phyloP scores from a whole-genome alignment of 805 yeast genomes.

The Candida odintsovae region DNA sequence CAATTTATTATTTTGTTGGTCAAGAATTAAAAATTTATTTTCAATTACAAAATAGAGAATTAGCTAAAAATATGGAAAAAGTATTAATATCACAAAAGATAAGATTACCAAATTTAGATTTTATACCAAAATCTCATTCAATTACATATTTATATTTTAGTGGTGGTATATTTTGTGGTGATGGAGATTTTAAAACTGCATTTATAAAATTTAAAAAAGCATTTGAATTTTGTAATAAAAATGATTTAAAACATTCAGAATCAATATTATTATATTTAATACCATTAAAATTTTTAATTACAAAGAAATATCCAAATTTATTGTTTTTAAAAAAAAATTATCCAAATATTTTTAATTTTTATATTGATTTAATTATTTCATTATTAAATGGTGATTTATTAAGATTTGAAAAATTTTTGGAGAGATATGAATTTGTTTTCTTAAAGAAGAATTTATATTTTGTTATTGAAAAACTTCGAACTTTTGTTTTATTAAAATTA shows the following conservation, averaged over 20 bases:
- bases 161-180: constrained; percentile 62
- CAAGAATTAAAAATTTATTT: constrained; percentile 66
- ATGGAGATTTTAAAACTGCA: constrained; percentile 50
- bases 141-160: constrained; percentile 63
- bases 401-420: constrained; percentile 41
- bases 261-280: constrained; percentile 51
- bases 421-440: constrained; percentile 41
- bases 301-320: constrained; percentile 41
- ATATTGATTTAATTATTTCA: constrained; percentile 21
- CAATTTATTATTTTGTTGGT: constrained; percentile 66
- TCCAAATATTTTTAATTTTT: constrained; percentile 41
- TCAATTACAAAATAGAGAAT: constrained; percentile 57
- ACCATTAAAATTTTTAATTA: constrained; percentile 54
- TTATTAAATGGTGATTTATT: constrained; percentile 50
- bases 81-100: constrained; percentile 52
- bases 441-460: constrained; percentile 58
- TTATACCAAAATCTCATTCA: constrained; percentile 44
- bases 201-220: constrained; percentile 50
- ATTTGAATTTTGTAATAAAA: constrained; percentile 9
- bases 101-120: constrained; percentile 45
- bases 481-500: constrained; percentile 44
- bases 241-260: constrained; percentile 20
- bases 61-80: constrained; percentile 69
- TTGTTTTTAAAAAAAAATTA: constrained; percentile 30
- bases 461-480: constrained; percentile 46